A percentile compares a stretch with the other conserved stretches of the same genome.
phyloP scores from a whole-genome alignment of 2,329 filamentous ascomycete genomes.

The Hymenoscyphus repandus region DNA sequence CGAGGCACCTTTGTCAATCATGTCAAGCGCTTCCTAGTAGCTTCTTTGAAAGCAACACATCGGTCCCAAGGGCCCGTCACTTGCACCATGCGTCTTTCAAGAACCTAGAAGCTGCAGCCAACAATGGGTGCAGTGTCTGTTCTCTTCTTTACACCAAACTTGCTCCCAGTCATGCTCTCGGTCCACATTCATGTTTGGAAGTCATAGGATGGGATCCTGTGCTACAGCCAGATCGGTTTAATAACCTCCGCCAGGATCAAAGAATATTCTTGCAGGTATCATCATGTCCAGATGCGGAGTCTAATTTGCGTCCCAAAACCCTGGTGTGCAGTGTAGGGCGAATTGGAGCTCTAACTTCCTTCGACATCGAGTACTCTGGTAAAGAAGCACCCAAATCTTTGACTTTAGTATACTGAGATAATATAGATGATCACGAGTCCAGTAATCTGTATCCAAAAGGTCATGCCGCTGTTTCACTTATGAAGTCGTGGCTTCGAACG shows the following conservation, averaged over 20 bases:
- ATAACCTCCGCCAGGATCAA: neutral
- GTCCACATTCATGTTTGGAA: neutral
- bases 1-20: neutral
- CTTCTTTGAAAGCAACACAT: neutral
- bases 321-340: conserved; percentile 8
- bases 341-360: conserved; percentile 1
- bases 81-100: conserved; percentile 12
- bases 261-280: neutral
- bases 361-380: conserved; percentile 14
- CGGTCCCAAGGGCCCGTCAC: neutral
- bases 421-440: conserved; percentile 4
- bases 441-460: conserved; percentile 7
- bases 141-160: conserved; percentile 5
- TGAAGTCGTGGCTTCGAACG: conserved; percentile 11
- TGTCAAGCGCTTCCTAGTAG: conserved; percentile 1
- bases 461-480: neutral
- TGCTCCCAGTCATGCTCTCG: neutral
- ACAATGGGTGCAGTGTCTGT: conserved; percentile 9
- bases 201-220: neutral
- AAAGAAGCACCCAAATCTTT: neutral
- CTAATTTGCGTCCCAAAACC: neutral
- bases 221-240: neutral
- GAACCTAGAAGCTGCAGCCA: conserved; percentile 4
- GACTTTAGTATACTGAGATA: neutral
- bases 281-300: neutral